phyloP scores from a whole-genome alignment of 2,329 filamentous ascomycete species.

The Fusarium vanettenii region DNA sequence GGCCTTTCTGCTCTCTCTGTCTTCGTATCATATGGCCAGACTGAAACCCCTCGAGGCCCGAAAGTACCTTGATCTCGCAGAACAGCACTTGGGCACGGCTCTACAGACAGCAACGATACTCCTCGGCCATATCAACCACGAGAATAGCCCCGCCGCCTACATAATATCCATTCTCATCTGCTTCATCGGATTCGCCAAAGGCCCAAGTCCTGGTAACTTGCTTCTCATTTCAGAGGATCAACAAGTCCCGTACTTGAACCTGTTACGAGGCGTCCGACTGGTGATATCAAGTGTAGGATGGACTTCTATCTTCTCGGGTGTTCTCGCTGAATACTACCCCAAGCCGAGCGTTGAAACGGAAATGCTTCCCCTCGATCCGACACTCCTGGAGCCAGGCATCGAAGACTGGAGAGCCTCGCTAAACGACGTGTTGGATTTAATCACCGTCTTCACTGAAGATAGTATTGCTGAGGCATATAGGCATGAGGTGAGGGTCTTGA shows the following conservation, averaged over 20 bases:
- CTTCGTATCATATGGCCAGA: neutral
- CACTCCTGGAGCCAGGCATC: neutral
- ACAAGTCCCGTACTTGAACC: neutral
- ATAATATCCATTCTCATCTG: neutral
- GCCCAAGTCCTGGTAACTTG: neutral
- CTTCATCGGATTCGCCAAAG: neutral
- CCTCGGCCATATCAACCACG: neutral
- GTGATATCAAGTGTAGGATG: neutral
- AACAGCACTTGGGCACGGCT: neutral
- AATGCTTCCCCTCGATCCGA: neutral
- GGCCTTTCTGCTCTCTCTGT: neutral
- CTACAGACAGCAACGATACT: neutral
- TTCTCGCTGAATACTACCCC: neutral
- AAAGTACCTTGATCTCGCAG: neutral
- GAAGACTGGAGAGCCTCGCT: neutral
- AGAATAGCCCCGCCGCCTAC: neutral
- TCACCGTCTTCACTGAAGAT: neutral
- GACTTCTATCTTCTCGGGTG: neutral
- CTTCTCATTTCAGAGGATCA: neutral
- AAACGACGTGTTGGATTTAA: neutral
- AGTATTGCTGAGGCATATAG: neutral
- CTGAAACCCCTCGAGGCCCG: neutral
- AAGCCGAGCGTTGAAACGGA: neutral
- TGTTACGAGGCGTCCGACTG: neutral
- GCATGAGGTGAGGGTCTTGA: neutral